Conservation (phyloP, 2,329 filamentous ascomycete species). For the Paecilomyces fulvus region DNA sequence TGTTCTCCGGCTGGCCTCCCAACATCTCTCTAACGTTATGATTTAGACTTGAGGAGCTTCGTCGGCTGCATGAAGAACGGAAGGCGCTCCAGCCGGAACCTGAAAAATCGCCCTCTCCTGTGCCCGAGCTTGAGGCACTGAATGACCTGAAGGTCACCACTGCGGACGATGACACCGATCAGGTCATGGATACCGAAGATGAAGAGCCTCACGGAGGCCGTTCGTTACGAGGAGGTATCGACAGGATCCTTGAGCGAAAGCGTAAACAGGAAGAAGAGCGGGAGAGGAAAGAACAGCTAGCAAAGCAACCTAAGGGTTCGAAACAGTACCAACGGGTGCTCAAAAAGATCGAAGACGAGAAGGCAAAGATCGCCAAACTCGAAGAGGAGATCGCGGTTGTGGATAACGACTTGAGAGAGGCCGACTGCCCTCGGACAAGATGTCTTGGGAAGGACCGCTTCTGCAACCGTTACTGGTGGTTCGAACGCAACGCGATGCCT, state of each 20-base stretch:
- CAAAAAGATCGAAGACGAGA: slow-evolving; percentile 82
- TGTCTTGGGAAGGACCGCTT: slow-evolving; percentile 90
- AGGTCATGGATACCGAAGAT: slow-evolving; percentile 61
- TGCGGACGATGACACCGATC: slow-evolving; percentile 54
- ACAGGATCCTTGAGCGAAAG: slow-evolving; percentile 66
- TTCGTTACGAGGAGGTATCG: slow-evolving; percentile 54
- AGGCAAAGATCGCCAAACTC: slow-evolving; percentile 67
- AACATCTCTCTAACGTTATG: slow-evolving; percentile 1
- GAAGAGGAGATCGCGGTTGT: slow-evolving; percentile 78
- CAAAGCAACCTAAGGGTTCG: slow-evolving; percentile 65
- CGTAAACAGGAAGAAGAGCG: slow-evolving; percentile 64
- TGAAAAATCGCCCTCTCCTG: slow-evolving; percentile 35
- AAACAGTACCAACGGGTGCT: slow-evolving; percentile 83
- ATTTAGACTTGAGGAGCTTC: slow-evolving; percentile 35
- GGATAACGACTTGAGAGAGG: slow-evolving; percentile 88
- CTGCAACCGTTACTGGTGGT: slow-evolving; percentile 99
- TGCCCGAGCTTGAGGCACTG: slow-evolving; percentile 33
- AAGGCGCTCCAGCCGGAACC: slow-evolving; percentile 40
- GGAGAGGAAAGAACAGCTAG: slow-evolving; percentile 58
- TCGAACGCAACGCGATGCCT: slow-evolving; percentile 97
- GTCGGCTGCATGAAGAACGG: slow-evolving; percentile 38
- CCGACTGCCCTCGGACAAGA: slow-evolving; percentile 82
- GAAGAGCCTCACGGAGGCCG: slow-evolving; percentile 52
- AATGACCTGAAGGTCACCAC: slow-evolving; percentile 32
- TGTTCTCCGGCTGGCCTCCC: neutral